Evolutionary conservation across 1,284 basidiomycete species (phyloP).

Genomic region (Ustanciosporium gigantosporum): DNA sequence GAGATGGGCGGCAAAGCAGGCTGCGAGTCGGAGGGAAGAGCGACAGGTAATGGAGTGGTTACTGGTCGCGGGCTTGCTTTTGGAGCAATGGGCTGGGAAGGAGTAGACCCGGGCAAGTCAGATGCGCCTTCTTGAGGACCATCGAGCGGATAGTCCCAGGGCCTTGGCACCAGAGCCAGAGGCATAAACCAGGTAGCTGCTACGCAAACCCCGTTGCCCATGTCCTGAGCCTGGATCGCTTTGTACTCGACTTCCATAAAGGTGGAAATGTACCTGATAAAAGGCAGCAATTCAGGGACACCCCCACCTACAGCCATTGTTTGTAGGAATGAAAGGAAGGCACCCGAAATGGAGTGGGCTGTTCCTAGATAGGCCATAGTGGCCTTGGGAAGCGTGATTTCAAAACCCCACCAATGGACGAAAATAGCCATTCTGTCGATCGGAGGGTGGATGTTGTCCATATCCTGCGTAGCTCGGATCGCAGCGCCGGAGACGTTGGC

Average conservation of each 20-base stretch:
- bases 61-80: neutral
- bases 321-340: conserved; percentile 47
- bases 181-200: conserved; percentile 54
- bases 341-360: conserved; percentile 47
- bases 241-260: conserved; percentile 55
- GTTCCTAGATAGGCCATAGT: conserved; percentile 50
- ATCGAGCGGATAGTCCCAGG: conserved; percentile 41
- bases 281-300: conserved; percentile 52
- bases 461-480: conserved; percentile 30
- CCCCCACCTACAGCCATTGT: conserved; percentile 51
- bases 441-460: conserved; percentile 42
- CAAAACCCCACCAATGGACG: conserved; percentile 58
- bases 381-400: conserved; percentile 48
- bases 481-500: conserved; percentile 39
- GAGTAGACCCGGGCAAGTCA: too few relatives aligned
- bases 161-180: conserved; percentile 35
- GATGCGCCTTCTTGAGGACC: too few relatives aligned
- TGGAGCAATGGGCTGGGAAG: too few relatives aligned
- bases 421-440: conserved; percentile 55
- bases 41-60: neutral
- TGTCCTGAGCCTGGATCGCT: conserved; percentile 47
- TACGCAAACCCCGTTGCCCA: conserved; percentile 45
- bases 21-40: neutral
- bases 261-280: conserved; percentile 51
- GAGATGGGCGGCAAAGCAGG: neutral